phyloP scores from a whole-genome alignment of 805 yeast genomes.

The Starmera amethionina region DNA sequence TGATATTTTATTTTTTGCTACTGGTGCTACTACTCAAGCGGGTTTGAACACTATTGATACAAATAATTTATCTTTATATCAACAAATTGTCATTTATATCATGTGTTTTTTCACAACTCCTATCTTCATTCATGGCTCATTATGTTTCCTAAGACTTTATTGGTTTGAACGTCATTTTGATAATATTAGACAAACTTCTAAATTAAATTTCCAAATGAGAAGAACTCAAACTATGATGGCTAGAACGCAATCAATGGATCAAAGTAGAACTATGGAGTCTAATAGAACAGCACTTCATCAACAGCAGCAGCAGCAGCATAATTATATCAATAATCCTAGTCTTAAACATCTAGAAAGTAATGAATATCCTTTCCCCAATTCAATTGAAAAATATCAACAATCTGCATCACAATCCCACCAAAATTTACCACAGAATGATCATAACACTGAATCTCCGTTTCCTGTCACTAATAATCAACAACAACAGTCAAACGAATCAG shows the following conservation, averaged over 20 bases:
- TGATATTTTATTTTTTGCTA: constrained; percentile 68
- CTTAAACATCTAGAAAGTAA: no score
- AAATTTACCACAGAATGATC: no score
- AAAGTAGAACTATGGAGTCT: constrained; percentile 7
- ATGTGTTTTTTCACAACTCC: constrained; percentile 69
- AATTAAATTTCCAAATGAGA: constrained; percentile 71
- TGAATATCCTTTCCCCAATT: no score
- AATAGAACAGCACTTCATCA: no score
- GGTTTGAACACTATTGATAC: constrained; percentile 78
- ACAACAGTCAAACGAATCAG: background rate
- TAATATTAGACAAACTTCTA: constrained; percentile 70
- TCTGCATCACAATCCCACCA: no score
- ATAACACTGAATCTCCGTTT: no score
- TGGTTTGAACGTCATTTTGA: constrained; percentile 88
- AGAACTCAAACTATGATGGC: constrained; percentile 67
- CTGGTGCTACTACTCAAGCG: constrained; percentile 82
- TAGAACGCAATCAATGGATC: constrained; percentile 24
- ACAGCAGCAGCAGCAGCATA: no score
- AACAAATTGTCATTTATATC: constrained; percentile 66
- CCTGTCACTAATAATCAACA: no score
- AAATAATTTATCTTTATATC: constrained; percentile 58
- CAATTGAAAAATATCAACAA: no score
- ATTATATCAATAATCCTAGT: no score
- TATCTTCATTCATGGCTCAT: constrained; percentile 71
- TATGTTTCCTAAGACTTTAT: constrained; percentile 70